These are phyloP conservation scores for Mortierella sp. DNA, from an alignment of 371 early-diverging fungal species.

Conservation along the genomic window DNA sequence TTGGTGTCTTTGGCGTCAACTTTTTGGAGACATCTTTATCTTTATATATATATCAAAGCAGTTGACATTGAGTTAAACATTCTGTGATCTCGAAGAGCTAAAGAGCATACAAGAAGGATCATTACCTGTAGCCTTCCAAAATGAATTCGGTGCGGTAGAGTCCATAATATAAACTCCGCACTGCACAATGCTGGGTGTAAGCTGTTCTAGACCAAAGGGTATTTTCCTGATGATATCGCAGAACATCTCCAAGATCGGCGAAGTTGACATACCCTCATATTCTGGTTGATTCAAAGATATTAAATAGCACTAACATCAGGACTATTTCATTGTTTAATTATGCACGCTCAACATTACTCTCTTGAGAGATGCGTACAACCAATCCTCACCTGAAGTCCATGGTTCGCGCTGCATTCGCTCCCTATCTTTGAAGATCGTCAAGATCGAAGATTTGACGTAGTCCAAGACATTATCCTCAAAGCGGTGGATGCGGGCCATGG, in stretches of 20 bases:
- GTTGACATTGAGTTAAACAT: not conserved
- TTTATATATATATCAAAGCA: slow-evolving; percentile 6
- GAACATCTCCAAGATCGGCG: slow-evolving; percentile 41
- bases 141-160: slow-evolving; percentile 51
- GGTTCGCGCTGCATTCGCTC: slow-evolving; percentile 60
- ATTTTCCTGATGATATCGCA: slow-evolving; percentile 58
- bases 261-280: slow-evolving; percentile 37
- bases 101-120: not conserved
- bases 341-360: too few species aligned
- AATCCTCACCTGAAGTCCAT: slow-evolving; percentile 63
- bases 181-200: slow-evolving; percentile 68
- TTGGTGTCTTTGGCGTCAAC: slow-evolving; percentile 28
- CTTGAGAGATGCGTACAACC: too few species aligned
- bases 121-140: slow-evolving; percentile 40
- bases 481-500: slow-evolving; percentile 69
- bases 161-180: slow-evolving; percentile 67
- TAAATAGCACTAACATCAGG: too few species aligned
- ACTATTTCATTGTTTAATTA: too few species aligned
- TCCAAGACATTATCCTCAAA: slow-evolving; percentile 69
- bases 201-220: slow-evolving; percentile 71
- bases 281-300: slow-evolving; percentile 9
- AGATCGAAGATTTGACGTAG: slow-evolving; percentile 60
- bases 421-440: slow-evolving; percentile 61
- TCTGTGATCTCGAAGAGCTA: not conserved
- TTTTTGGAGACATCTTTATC: slow-evolving; percentile 26